Base-by-base conservation (phyloP, 768 basidiomycete species). In the Boletus edulis region DNA sequence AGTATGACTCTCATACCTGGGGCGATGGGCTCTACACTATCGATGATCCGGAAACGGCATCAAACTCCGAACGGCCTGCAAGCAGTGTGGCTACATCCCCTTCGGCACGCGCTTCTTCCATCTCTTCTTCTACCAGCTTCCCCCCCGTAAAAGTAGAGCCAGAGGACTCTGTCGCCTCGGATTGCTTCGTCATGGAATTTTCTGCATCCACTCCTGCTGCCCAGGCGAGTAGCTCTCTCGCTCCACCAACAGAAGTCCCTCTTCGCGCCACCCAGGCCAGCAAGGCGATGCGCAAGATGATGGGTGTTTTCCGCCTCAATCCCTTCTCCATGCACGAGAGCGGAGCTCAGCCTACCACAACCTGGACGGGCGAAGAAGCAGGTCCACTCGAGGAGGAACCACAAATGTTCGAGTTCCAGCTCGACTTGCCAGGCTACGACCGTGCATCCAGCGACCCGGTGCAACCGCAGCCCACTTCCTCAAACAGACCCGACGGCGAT, bases 261-360 rank as follows among this genome's bases (percentile, higher is more conserved):
- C 78, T 89, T 14, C 86, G 89, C 44, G 89, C 88, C 9, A 89
- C 86, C 0, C 84, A 89, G 62, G 89, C 87, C 1, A 77, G 80
- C 57, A 77, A 80, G 44, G 77, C 80, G 42, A 89, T 89, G 89
- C 81, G 84, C 51, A 73, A 75, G 46, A 83, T 89, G 83, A 91
- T 91, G 89, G 81, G 81, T 41, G 82, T 84, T 20, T 88, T 91
- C 67, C 80, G 89, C 9, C 77, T 90, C 61, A 86, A 90, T 68
- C 87, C 87, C 0, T 91, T 91, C 61, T 79, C 87, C 22, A 81
- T 84, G 73, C 83, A 87, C 59, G 81, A 75, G 54, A 77, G 75
- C 31, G 64, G 68, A 4, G 73, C 76, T 38, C 76, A 76, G 45
- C 74, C 76, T 5, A 56, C 70, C 3, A 69, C 75, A 7, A 71